Evolutionary conservation across 805 yeast species (phyloP), one percentile per base, ranked within the genome.

Genomic region (Ogataea methylovora): DNA sequence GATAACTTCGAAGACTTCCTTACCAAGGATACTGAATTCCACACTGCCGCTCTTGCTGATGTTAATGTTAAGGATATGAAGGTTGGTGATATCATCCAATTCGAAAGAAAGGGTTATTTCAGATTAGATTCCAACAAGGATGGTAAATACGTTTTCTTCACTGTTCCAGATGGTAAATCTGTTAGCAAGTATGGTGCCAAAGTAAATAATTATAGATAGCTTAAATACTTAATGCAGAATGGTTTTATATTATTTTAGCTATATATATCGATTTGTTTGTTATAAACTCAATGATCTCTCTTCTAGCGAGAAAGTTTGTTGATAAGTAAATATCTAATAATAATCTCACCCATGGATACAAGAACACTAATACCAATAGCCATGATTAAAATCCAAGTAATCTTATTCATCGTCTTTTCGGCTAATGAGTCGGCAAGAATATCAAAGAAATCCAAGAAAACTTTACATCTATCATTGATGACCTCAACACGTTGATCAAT

Each of bases 81-180:
- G 67, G 81, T 67, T 46, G 95, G 94, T 45, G 95, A 85, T 46
- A 69, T 88, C 38, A 77, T 90, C 48, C 97, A 90, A 67, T 87
- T 90, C 47, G 97, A 90, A 67, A 84, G 97, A 71, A 90, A 90
- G 69, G 97, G 97, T 50, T 90, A 86, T 71, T 90, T 65, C 76
- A 76, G 92, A 57, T 69, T 88, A 41, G 97, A 90, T 45, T 54
- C 71, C 23, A 69, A 69, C 41, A 59, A 64, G 23, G 75, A 71
- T 39, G 83, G 79, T 38, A 66, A 75, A 48, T 80, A 76, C 42
- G 79, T 82, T 33, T 82, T 90, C 70, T 90, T 83, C 66, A 81
- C 95, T 45, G 86, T 90, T 49, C 97, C 97, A 42, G 97, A 90
- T 60, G 97, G 97, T 58, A 90, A 88, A 65, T 60, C 80, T 35